Evolutionary conservation across 2,329 filamentous ascomycete species (phyloP).

Genomic region (Pseudocercospora eumusae): DNA sequence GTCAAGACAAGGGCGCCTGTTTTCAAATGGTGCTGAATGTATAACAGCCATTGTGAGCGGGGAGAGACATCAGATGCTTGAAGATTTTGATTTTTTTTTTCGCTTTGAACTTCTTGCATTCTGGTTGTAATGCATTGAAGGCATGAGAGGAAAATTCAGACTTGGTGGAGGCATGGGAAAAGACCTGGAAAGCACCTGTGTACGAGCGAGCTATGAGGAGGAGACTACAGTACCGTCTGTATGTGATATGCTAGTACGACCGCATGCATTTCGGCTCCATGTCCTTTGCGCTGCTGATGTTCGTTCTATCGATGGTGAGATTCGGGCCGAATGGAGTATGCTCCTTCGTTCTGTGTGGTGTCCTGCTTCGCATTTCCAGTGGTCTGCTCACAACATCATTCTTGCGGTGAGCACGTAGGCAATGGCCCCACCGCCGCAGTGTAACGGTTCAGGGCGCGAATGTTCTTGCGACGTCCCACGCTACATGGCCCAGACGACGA

Average conservation of each 20-base stretch:
- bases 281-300: neutral
- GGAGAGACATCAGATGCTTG: neutral
- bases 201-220: neutral
- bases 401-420: constrained; percentile 1
- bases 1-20: constrained; percentile 95
- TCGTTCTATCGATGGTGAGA: neutral
- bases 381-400: neutral
- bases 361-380: neutral
- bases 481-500: neutral
- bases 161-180: neutral
- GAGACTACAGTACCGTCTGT: neutral
- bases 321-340: neutral
- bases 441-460: constrained; percentile 10
- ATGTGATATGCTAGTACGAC: neutral
- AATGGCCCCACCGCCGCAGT: neutral
- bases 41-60: neutral
- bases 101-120: neutral
- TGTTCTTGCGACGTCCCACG: constrained; percentile 11
- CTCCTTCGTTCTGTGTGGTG: neutral
- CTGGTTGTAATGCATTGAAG: neutral
- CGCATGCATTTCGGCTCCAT: neutral
- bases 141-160: neutral
- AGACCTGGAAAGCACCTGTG: neutral
- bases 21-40: constrained; percentile 84
- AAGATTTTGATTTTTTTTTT: too few relatives aligned